Percentiles rank a stretch among this genome's conserved stretches.
Conservation (phyloP, 148 eudicot genomes). For the Cornus florida region DNA sequence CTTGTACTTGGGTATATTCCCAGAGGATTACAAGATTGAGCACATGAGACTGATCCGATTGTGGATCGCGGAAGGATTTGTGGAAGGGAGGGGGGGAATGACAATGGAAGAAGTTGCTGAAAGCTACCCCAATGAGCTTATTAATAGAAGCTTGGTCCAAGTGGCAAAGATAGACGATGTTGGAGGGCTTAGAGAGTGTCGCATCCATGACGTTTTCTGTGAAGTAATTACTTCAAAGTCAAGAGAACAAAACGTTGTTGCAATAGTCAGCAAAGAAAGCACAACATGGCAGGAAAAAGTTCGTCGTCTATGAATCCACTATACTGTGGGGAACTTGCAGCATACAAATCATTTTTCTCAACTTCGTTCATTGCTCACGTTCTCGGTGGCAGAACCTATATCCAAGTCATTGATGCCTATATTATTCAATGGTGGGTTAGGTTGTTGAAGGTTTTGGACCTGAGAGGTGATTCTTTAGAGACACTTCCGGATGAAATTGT, state of each 20-base stretch:
- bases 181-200: not conserved
- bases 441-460: conserved; percentile 7
- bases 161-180: not conserved
- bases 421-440: not conserved
- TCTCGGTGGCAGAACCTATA: not conserved
- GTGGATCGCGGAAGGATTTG: conserved; percentile 12
- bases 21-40: conserved; percentile 2
- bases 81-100: not conserved
- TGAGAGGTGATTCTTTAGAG: not conserved
- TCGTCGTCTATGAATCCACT: not conserved
- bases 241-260: not conserved
- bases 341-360: not conserved
- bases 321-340: not conserved
- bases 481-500: conserved; percentile 9
- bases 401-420: not conserved
- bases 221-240: not conserved
- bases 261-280: not conserved
- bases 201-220: not conserved
- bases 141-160: conserved; percentile 1
- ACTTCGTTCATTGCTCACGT: not conserved
- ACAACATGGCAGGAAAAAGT: not conserved
- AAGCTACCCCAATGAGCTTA: not conserved
- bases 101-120: not conserved
- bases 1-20: conserved; percentile 12
- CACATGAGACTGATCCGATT: not conserved